Percentiles rank a stretch among this genome's conserved stretches.
These are phyloP conservation scores for Gracilaria gracilis DNA, from an alignment of 23 red algal species.

Conservation along the genomic window DNA sequence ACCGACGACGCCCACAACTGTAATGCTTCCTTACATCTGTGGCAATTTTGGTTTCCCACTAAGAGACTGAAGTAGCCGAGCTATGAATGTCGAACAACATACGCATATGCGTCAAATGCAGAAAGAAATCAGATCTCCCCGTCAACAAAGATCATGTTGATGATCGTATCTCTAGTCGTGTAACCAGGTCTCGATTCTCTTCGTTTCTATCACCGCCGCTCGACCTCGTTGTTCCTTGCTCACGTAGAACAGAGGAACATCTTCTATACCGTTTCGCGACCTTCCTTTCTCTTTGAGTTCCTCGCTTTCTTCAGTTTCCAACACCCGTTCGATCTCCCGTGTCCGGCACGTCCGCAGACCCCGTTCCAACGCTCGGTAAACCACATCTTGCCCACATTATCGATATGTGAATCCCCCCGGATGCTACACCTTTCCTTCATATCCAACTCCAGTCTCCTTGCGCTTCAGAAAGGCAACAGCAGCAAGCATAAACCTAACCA, in stretches of 20 bases:
- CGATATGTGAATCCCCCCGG: slow-evolving; percentile 35
- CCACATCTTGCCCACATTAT: background rate
- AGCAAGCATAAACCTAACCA: background rate
- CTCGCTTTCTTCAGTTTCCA: background rate
- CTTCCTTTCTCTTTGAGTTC: too few species aligned
- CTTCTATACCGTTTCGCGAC: too few species aligned
- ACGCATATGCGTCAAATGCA: background rate
- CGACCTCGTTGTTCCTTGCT: too few species aligned
- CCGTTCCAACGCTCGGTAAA: background rate
- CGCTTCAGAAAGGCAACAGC: background rate
- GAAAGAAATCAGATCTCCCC: too few species aligned
- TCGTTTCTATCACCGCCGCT: too few species aligned
- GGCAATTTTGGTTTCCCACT: too few species aligned
- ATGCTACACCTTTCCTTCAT: slow-evolving; percentile 21
- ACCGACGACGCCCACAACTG: background rate
- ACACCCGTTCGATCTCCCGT: too few species aligned
- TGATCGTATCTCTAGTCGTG: too few species aligned
- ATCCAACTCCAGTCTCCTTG: background rate
- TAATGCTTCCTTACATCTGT: slow-evolving; percentile 11
- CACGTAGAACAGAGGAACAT: too few species aligned
- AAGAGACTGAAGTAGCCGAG: slow-evolving; percentile 3
- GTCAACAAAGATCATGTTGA: too few species aligned
- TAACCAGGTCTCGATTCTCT: too few species aligned
- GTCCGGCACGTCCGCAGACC: background rate
- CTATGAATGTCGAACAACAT: too few species aligned